Evolutionary conservation across 208 protist species (phyloP).

Genomic region (Trypanosomatidae sp.): DNA sequence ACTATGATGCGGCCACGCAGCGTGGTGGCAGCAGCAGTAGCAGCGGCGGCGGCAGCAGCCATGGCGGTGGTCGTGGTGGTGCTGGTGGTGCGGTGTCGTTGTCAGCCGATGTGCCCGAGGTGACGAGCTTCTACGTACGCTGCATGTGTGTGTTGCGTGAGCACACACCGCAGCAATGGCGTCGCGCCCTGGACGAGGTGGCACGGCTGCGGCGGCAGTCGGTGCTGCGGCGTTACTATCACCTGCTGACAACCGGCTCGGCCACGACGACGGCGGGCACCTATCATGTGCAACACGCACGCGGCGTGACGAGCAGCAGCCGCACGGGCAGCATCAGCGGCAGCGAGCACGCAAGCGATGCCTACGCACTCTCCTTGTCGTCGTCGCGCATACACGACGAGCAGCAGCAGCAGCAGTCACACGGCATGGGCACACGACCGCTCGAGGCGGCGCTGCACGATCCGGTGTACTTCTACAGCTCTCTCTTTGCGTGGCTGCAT

Average conservation of each 20-base stretch:
- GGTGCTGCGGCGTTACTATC: conserved; percentile 73
- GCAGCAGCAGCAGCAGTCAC: neutral
- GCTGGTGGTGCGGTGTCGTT: conserved; percentile 4
- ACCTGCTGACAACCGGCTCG: conserved; percentile 69
- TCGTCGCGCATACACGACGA: neutral
- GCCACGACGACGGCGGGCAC: conserved; percentile 32
- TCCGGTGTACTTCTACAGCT: conserved; percentile 70
- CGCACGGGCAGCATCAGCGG: neutral
- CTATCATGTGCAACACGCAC: conserved; percentile 10
- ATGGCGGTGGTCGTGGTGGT: conserved; percentile 1
- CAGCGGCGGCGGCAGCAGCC: conserved; percentile 1
- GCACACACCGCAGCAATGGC: conserved; percentile 41
- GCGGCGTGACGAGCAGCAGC: conserved; percentile 1
- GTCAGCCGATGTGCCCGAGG: conserved; percentile 42
- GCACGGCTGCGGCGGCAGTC: conserved; percentile 43
- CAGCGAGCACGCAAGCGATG: neutral
- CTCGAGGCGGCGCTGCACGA: conserved; percentile 74
- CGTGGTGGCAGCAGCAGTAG: neutral
- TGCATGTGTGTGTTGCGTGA: conserved; percentile 46
- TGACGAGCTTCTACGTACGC: conserved; percentile 51
- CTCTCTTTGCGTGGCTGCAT: conserved; percentile 77
- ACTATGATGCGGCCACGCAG: neutral
- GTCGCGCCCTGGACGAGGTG: conserved; percentile 54
- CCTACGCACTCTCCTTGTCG: neutral
- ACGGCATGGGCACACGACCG: conserved; percentile 21